Evolutionary conservation across 306 rosid species (phyloP).

Genomic region (Nissolia schottii): DNA sequence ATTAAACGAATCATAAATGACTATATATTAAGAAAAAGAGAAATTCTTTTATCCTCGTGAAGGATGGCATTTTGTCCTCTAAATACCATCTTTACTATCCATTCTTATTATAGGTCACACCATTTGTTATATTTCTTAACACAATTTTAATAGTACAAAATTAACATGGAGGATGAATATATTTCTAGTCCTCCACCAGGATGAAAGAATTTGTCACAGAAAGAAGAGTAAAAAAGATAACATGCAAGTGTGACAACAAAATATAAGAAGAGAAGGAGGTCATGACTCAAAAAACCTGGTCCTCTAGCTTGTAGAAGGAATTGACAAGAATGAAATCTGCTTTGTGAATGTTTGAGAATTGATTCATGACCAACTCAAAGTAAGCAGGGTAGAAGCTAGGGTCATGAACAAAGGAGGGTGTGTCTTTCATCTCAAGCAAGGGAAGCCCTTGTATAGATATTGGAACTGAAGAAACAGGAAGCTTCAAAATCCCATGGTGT

Average conservation of each 20-base stretch:
- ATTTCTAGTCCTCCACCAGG: no score
- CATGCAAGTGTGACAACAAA: not conserved
- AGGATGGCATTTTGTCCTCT: no score
- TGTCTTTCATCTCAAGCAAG: slow-evolving; percentile 37
- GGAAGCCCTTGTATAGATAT: slow-evolving; percentile 45
- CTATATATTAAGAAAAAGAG: not conserved
- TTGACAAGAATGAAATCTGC: slow-evolving; percentile 59
- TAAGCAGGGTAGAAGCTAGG: slow-evolving; percentile 50
- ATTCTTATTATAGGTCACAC: no score
- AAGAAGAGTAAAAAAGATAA: not conserved
- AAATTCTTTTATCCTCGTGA: no score
- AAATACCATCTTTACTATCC: no score
- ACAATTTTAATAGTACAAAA: no score
- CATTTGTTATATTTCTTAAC: no score
- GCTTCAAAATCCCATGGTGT: slow-evolving; percentile 34
- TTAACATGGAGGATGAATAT: no score
- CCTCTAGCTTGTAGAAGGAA: slow-evolving; percentile 56
- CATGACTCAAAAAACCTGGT: slow-evolving; percentile 35
- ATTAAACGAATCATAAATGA: not conserved
- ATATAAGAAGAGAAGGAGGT: not conserved
- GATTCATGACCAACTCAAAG: slow-evolving; percentile 45
- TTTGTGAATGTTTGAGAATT: slow-evolving; percentile 37
- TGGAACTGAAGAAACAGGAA: slow-evolving; percentile 31
- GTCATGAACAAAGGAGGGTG: slow-evolving; percentile 43
- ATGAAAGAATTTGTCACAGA: no score